Evolutionary conservation across 1,139 yeast species (phyloP).

Genomic region (Hyphopichia khmerensis): DNA sequence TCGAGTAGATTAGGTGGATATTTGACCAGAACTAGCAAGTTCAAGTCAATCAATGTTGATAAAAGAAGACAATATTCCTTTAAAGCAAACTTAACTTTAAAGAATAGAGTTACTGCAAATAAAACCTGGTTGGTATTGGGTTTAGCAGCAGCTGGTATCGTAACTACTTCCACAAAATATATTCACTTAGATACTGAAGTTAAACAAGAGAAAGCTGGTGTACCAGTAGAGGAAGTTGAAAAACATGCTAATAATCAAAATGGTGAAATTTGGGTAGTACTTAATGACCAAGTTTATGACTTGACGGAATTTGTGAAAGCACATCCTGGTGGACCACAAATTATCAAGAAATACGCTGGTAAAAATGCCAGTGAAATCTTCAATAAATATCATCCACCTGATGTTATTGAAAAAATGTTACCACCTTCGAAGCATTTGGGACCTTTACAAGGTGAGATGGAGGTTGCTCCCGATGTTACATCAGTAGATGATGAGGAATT

Average conservation of each 20-base stretch:
- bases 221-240: slow-evolving; percentile 7
- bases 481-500: slow-evolving; percentile 8
- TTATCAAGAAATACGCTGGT: slow-evolving; percentile 26
- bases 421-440: slow-evolving; percentile 11
- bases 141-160: not conserved
- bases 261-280: slow-evolving; percentile 21
- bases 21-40: not conserved
- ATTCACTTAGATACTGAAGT: not conserved
- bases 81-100: not conserved
- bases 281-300: slow-evolving; percentile 28
- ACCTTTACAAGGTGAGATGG: slow-evolving; percentile 12
- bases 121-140: not conserved
- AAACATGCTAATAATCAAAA: slow-evolving; percentile 10
- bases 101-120: too few species aligned
- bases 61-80: not conserved
- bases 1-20: not conserved
- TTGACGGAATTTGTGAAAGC: slow-evolving; percentile 21
- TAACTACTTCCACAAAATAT: not conserved
- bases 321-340: slow-evolving; percentile 29
- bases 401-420: slow-evolving; percentile 3
- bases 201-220: not conserved
- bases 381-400: slow-evolving; percentile 9
- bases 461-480: slow-evolving; percentile 2
- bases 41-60: not conserved
- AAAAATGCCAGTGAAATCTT: slow-evolving; percentile 22